Conservation (phyloP, 495 filamentous ascomycete species). For the Parachaetomium inaequale region DNA sequence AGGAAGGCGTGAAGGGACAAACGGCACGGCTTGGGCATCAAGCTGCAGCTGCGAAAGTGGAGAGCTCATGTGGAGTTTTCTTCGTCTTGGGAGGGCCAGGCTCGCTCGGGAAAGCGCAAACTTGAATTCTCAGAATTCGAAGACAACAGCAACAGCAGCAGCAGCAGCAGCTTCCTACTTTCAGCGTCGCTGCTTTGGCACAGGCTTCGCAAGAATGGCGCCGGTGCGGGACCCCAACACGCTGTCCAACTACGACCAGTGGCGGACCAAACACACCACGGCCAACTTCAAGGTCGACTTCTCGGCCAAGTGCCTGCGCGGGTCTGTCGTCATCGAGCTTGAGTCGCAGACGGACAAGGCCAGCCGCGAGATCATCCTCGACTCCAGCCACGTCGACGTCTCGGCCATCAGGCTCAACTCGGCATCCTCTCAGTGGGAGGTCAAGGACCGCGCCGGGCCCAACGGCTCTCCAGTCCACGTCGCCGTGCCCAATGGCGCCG, state of each 20-base stretch:
- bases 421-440: conserved; percentile 57
- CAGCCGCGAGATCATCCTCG: conserved; percentile 73
- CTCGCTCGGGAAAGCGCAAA: conserved; percentile 27
- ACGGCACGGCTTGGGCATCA: conserved; percentile 12
- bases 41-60: conserved; percentile 2
- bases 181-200: conserved; percentile 30
- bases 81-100: conserved; percentile 26
- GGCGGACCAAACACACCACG: conserved; percentile 73
- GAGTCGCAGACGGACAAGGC: conserved; percentile 65
- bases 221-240: conserved; percentile 81
- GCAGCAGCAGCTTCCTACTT: conserved; percentile 7
- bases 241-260: conserved; percentile 83
- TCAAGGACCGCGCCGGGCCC: conserved; percentile 65
- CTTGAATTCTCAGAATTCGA: conserved; percentile 12
- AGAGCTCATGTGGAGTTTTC: conserved; percentile 31
- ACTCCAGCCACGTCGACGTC: conserved; percentile 78
- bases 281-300: conserved; percentile 81
- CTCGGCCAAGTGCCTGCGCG: conserved; percentile 64
- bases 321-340: conserved; percentile 70
- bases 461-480: conserved; percentile 80
- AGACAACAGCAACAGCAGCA: conserved; percentile 15
- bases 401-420: conserved; percentile 60
- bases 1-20: conserved; percentile 30
- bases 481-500: conserved; percentile 57
- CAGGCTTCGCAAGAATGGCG: conserved; percentile 46